These are phyloP conservation scores for Penicillium daleae DNA, from an alignment of 495 filamentous ascomycete genomes.

Conservation along the genomic window DNA sequence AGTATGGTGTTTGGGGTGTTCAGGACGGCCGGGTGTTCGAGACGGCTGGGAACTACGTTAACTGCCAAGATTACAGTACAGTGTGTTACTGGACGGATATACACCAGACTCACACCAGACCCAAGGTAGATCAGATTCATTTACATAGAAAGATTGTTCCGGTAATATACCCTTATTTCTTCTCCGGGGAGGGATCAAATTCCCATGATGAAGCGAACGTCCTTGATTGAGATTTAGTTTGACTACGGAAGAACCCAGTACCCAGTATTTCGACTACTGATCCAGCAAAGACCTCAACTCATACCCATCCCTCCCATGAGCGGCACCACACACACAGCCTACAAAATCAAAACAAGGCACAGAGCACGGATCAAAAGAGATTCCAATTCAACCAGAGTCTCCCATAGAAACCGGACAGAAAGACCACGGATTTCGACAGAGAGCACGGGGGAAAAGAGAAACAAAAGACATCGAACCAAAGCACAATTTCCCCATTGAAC, in stretches of 20 bases:
- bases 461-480: constrained; percentile 11
- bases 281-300: too few relatives aligned
- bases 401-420: constrained; percentile 3
- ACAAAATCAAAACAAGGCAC: neutral
- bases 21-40: too few relatives aligned
- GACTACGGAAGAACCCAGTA: neutral
- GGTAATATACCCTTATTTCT: too few relatives aligned
- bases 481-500: constrained; percentile 39
- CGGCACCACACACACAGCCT: neutral
- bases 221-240: neutral
- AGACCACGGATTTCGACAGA: neutral
- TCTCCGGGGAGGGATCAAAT: too few relatives aligned
- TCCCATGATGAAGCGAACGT: neutral
- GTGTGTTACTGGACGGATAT: too few relatives aligned
- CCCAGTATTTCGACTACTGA: neutral
- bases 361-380: constrained; percentile 13
- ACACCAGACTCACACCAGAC: neutral
- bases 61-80: too few relatives aligned
- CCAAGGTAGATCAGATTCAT: neutral
- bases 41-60: too few relatives aligned
- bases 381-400: constrained; percentile 19
- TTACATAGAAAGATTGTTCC: too few relatives aligned
- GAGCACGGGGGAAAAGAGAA: neutral
- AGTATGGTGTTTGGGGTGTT: too few relatives aligned
- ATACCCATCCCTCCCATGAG: neutral